These are phyloP conservation scores for Annulohypoxylon maeteangense DNA, from an alignment of 495 filamentous ascomycete species.

Conservation along the genomic window DNA sequence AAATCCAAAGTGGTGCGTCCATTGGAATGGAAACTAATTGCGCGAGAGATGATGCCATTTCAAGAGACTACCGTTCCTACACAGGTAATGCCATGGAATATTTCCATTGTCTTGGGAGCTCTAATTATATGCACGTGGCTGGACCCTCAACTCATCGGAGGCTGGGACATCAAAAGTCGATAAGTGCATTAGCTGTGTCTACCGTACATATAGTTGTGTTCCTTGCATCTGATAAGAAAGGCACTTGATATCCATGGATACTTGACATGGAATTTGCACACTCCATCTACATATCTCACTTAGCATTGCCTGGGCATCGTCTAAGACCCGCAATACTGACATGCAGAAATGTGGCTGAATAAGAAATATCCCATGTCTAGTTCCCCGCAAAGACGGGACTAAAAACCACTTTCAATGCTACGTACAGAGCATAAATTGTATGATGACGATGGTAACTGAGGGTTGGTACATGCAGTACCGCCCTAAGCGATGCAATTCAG, in stretches of 20 bases:
- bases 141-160: slow-evolving; percentile 24
- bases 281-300: slow-evolving; percentile 13
- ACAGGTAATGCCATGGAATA: neutral
- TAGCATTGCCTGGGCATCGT: neutral
- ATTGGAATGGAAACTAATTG: slow-evolving; percentile 6
- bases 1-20: slow-evolving; percentile 2
- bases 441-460: slow-evolving; percentile 7
- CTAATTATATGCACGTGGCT: slow-evolving; percentile 22
- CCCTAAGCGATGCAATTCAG: slow-evolving; percentile 33
- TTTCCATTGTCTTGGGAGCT: slow-evolving; percentile 14
- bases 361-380: slow-evolving; percentile 9
- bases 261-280: slow-evolving; percentile 13
- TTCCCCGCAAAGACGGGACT: slow-evolving; percentile 28
- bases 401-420: slow-evolving; percentile 24
- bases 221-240: slow-evolving; percentile 28
- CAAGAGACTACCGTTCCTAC: neutral
- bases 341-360: slow-evolving; percentile 27
- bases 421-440: neutral
- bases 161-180: slow-evolving; percentile 12
- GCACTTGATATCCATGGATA: neutral
- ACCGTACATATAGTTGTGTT: too few species aligned
- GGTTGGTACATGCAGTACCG: slow-evolving; percentile 6
- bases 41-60: neutral
- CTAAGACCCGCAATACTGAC: slow-evolving; percentile 26
- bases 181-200: slow-evolving; percentile 7